Evolutionary conservation across 352 stramenopile species (phyloP), one percentile per base, ranked within the genome.

Genomic region (Saprolegnia parasitica): DNA sequence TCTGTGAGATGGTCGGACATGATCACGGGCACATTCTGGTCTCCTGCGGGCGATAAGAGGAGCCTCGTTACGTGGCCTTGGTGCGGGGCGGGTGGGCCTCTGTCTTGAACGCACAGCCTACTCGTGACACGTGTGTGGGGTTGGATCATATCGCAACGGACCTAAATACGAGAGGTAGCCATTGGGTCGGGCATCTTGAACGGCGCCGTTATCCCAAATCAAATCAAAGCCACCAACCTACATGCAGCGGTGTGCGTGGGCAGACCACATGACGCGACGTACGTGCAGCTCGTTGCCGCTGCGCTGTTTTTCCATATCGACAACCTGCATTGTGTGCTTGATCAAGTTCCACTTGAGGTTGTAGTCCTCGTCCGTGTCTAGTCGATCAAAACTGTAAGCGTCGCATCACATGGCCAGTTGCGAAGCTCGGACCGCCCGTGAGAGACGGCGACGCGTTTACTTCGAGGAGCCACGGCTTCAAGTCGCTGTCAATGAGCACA

Each of bases 391-490:
- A 49, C n/a, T n/a, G n/a, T n/a, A n/a, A n/a, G n/a, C n/a, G n/a
- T n/a, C n/a, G 42, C 42, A n/a, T 15, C 18, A 49, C 42, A 15
- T 49, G 39, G 8, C 15, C 8, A 16, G 39, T 15, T 15, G 39
- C 39, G 8, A 46, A 8, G 8, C 8, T 8, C 39, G 39, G n/a
- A 67, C 58, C 58, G 0, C 67, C 76, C 6, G 77, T 81, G 42
- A 81, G 74, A 26, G 77, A 83, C 56, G 78, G 78, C 20, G 85
- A 93, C 8, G 86, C 82, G 74, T 95, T 95, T 6, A 96, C 87
- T 73, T 96, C 88, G 11, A 96, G 72, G 26, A 96, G 76, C 88
- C 88, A 96, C 3, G 87, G 81, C 73, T 90, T 91, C 32, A 96
- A 76, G 8, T 87, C 52, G 68, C 74, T 78, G 78, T 96, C 88